Base-by-base conservation (phyloP, 345 rosid genomes). In the Pseudoturritis turrita region DNA sequence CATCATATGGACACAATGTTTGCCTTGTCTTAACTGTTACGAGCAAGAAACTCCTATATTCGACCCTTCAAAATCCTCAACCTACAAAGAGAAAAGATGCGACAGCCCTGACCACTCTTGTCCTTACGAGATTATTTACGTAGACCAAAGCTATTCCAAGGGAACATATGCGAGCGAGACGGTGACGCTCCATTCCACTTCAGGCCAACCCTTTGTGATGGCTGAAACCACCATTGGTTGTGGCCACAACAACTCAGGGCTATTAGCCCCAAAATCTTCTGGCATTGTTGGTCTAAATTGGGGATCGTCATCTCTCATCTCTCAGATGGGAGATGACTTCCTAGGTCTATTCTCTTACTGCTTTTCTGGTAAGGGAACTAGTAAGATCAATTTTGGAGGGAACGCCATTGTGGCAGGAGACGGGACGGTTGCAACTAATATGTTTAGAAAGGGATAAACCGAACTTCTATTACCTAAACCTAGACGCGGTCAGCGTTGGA, bases 1-100 rank as follows among this genome's bases (percentile, higher is more conserved):
- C 0, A 0, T 44, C 13, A 2, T 72, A 15, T 72, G 71, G 71
- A 44, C 57, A 63, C 77, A 73, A 73, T 73, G 77, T 18, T 44
- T 64, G 23, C 64, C 64, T 35, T 72, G 71, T 35, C 0, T 18
- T 23, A 23, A 55, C 58, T 73, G 77, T 12, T 64, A 6, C 50
- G 4, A 12, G 15, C 71, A 54, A 50, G 0, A 2, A n/a, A 18
- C 14, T 72, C 64, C 76, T 1, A 43, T 72, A 3, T 43, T 52
- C n/a, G 56, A 72, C 39, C 76, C 64, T 53, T 29, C 56, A 0
- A 62, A 21, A 33, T 72, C 63, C n/a, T n/a, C n/a, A n/a, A n/a
- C n/a, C n/a, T n/a, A n/a, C n/a, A n/a, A n/a, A n/a, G n/a, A n/a
- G n/a, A n/a, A 9, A 26, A 53, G 0, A 18, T 72, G 76, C 3